Base-by-base conservation (phyloP, 2,329 filamentous ascomycete genomes). In the Diplodia seriata region DNA sequence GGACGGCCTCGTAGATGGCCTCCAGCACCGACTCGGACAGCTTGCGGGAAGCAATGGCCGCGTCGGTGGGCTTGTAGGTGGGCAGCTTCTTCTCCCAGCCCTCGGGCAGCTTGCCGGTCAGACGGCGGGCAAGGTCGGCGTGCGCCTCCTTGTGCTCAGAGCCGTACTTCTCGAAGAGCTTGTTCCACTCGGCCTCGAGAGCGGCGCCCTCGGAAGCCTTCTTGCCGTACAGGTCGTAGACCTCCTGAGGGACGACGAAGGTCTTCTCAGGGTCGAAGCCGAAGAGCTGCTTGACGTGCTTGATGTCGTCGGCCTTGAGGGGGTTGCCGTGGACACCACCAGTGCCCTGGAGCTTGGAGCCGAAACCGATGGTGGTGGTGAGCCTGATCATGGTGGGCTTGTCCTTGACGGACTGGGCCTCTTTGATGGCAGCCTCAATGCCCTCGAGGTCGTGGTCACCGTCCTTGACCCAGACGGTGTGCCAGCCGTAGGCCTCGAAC, bases 301-400 rank as follows among this genome's bases (percentile, higher is more conserved):
- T 90, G 82, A 92, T 91, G 80, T 99, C 95, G 76, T 97, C 94
- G 72, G 89, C 87, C 89, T 98, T 98, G 74, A 99, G 89, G 70
- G 95, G 91, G 81, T 94, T 93, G 75, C 95, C 95, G 88, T 99
- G 95, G 71, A 99, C 95, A 81, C 92, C 92, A 81, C 92, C 91
- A 74, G 95, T 98, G 77, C 95, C 95, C 86, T 97, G 88, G 76
- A 95, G 89, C 82, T 91, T 88, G 75, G 95, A 98, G 76, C 95
- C 95, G 83, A 90, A 99, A 77, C 95, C 95, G 79, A 99, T 99
- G 81, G 92, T 98, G 79, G 95, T 99, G 80, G 90, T 93, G 76
- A 99, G 89, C 86, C 97, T 94, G 86, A 99, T 97, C 77, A 99
- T 85, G 70, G 94, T 91, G 72, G 95, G 95, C 91, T 98, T 99